phyloP scores from a whole-genome alignment of 2,329 filamentous ascomycete species.

The Neophaeococcomyces aloes region DNA sequence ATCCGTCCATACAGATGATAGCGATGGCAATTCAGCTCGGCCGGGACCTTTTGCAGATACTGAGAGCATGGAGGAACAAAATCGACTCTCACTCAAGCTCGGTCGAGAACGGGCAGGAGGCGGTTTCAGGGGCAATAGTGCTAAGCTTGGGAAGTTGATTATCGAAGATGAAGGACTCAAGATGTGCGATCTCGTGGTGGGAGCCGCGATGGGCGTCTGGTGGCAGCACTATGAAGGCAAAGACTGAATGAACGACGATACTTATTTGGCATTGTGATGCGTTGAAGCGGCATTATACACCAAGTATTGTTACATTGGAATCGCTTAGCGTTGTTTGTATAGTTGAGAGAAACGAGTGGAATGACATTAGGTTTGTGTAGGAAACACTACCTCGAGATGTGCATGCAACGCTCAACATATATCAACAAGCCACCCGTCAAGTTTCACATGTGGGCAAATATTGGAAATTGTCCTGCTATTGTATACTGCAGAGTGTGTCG shows the following conservation, averaged over 20 bases:
- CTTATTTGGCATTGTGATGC: background rate
- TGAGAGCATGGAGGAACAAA: slow-evolving; percentile 5
- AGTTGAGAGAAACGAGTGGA: no score
- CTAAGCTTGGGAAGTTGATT: slow-evolving; percentile 88
- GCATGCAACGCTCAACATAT: no score
- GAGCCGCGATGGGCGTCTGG: slow-evolving; percentile 86
- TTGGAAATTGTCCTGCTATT: no score
- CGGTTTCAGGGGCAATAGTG: slow-evolving; percentile 71
- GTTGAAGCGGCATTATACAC: no score
- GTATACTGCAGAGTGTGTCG: no score
- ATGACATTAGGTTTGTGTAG: no score
- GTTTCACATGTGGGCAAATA: no score
- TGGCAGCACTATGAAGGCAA: slow-evolving; percentile 70
- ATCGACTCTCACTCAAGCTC: slow-evolving; percentile 58
- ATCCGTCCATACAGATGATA: background rate
- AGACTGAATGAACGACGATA: slow-evolving; percentile 18
- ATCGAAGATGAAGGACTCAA: slow-evolving; percentile 81
- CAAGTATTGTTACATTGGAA: no score
- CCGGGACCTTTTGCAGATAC: background rate
- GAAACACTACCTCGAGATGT: no score
- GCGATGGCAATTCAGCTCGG: background rate
- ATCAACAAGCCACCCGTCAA: no score
- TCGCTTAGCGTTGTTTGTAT: no score
- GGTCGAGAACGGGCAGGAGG: slow-evolving; percentile 78
- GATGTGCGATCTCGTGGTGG: slow-evolving; percentile 88